Base-by-base conservation (phyloP, 805 yeast species). In the Saccharomycopsis schoenii region DNA sequence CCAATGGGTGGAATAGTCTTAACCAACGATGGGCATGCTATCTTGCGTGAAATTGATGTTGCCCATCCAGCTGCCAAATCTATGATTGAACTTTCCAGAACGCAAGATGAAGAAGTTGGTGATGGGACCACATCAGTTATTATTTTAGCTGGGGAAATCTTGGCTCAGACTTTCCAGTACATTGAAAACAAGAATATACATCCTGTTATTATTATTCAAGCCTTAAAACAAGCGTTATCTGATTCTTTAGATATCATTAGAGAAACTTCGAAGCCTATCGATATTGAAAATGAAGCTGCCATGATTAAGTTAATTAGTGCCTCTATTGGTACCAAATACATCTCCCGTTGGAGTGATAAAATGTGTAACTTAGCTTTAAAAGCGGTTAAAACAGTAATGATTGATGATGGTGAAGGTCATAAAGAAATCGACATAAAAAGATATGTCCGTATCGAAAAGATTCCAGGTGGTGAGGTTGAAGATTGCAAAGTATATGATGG, bases 61-160 rank as follows among this genome's bases (percentile, higher is more conserved):
- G 91, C 97, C 3, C 99, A 94, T 72, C 99, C 99, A 11, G 99
- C 99, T 4, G 99, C 99, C 56, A 94, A 94, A 76, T 88, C 96
- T 39, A 94, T 94, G 98, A 88, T 94, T 70, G 99, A 94, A 76
- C 82, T 94, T 66, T 85, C 94, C 69, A 83, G 99, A 76, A 92
- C 99, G 6, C 97, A 93, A 77, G 99, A 93, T 72, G 99, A 93
- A 76, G 99, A 93, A 76, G 99, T 83, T 62, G 66, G 66, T 34
- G 99, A 94, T 70, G 98, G 98, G 64, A 92, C 99, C 63, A 94
- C 99, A 29, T 87, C 97, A 9, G 99, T 94, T 60, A 94, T 94
- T 70, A 93, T 94, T 65, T 77, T 93, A 61, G 98, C 99, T 19
- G 99, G 99, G 65, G 99, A 94, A 73, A 90, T 94, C 61, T 78